Evolutionary conservation across 2,329 filamentous ascomycete genomes (phyloP), one percentile per base, ranked within the genome.

Genomic region (Xylaria sp.): DNA sequence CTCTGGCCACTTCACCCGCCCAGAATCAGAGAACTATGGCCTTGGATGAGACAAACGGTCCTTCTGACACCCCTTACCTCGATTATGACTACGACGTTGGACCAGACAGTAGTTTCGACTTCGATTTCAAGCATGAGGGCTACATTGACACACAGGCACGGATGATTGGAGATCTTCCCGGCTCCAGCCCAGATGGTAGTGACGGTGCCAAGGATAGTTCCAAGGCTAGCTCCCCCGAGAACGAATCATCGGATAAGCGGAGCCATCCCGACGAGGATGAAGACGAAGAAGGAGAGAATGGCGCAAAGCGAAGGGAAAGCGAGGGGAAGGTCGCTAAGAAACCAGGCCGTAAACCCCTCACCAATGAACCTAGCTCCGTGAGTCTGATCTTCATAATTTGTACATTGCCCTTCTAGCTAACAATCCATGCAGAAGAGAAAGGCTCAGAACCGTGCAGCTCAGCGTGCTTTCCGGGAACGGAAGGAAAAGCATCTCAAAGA

Each of bases 301-400:
- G 79, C 15, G 77, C 82, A 60, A 95, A 93, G 81, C 86, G 92
- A 67, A 87, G 91, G 62, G 93, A 96, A 77, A 87, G 89, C 60
- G 88, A 92, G 58, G 92, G 93, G 44, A 97, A 95, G 78, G 83
- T 89, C 43, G 87, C 92, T 23, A 98, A 98, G 86, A 99, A 98
- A 80, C 94, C 95, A 4, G 95, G 95, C 52, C 87, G 95, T 66
- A 99, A 99, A 82, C 95, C 94, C 19, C 83, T 98, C 71, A 98
- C 92, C 48, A 96, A 92, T 21, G 95, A 98, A 77, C 95, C 95
- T 23, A 98, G 91, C 69, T 95, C 93, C 68, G 94, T 98, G 88
- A 81, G 93, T 87, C 48, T 48, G 59, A 58, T 57, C n/a, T 44
- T 37, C 21, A 29, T 9, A 23, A 37, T 33, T 63, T 44, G 21